These are phyloP conservation scores for Staphylotrichum longicolle DNA, from an alignment of 495 filamentous ascomycete species.

Conservation along the genomic window DNA sequence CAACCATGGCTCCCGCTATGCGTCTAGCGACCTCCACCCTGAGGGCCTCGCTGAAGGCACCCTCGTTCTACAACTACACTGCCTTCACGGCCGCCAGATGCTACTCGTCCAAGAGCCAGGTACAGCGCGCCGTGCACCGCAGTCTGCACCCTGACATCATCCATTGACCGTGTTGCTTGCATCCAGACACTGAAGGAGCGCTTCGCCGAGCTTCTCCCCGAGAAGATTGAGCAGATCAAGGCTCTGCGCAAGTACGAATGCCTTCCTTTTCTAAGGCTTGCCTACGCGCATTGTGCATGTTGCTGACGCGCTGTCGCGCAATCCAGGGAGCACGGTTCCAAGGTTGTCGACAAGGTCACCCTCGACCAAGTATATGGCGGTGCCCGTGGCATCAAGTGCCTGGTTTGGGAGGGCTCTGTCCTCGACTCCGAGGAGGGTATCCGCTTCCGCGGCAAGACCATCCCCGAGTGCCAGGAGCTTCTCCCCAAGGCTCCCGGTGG, in stretches of 20 bases:
- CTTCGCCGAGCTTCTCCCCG: slow-evolving; percentile 91
- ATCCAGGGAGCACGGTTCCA: slow-evolving; percentile 83
- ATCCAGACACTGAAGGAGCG: slow-evolving; percentile 92
- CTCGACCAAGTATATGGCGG: slow-evolving; percentile 99
- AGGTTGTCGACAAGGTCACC: slow-evolving; percentile 94
- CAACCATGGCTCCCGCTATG: slow-evolving; percentile 73
- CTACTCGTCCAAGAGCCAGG: slow-evolving; percentile 91
- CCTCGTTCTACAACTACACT: slow-evolving; percentile 60
- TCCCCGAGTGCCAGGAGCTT: slow-evolving; percentile 95
- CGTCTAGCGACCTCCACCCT: slow-evolving; percentile 73
- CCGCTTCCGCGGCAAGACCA: slow-evolving; percentile 96
- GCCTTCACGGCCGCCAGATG: slow-evolving; percentile 78
- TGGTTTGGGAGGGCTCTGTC: slow-evolving; percentile 99
- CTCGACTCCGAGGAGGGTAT: slow-evolving; percentile 98
- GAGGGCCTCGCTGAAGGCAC: slow-evolving; percentile 65
- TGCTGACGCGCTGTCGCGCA: slow-evolving; percentile 21
- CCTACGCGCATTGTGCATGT: slow-evolving; percentile 2
- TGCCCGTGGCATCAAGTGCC: slow-evolving; percentile 96
- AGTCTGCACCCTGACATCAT: slow-evolving; percentile 28
- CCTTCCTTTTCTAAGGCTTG: neutral
- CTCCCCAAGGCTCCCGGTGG: slow-evolving; percentile 96
- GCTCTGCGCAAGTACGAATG: slow-evolving; percentile 79
- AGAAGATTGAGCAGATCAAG: slow-evolving; percentile 99
- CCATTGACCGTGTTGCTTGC: slow-evolving; percentile 32
- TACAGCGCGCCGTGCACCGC: slow-evolving; percentile 40